Conservation (phyloP, 768 basidiomycete species). For the Serendipita indica region DNA sequence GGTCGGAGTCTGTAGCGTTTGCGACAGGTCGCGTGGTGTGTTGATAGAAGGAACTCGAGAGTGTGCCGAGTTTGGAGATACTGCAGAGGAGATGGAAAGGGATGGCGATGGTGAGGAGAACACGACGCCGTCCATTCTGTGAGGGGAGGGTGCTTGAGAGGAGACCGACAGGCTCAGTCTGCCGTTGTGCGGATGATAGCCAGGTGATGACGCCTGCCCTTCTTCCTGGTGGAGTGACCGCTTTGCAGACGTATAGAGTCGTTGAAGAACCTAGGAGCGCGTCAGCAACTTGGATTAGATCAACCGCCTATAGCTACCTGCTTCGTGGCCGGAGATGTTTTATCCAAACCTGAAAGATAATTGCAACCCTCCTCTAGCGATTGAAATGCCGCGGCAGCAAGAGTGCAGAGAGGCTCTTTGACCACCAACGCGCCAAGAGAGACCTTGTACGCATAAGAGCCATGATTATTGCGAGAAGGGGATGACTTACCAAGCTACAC, state of each 20-base stretch:
- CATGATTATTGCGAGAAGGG: not conserved
- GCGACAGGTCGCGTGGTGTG: too few relatives aligned
- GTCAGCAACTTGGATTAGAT: not conserved
- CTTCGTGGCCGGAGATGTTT: not conserved
- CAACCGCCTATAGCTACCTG: not conserved
- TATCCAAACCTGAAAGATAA: not conserved
- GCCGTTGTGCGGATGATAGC: too few relatives aligned
- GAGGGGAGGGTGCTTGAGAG: too few relatives aligned
- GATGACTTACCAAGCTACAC: not conserved
- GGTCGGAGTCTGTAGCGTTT: not conserved
- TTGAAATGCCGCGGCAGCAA: not conserved
- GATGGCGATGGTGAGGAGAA: not conserved
- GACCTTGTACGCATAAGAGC: not conserved
- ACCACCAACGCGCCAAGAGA: not conserved
- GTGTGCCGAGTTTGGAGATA: not conserved
- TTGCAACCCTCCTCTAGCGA: not conserved
- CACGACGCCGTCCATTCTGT: not conserved
- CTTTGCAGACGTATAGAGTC: not conserved
- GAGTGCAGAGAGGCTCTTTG: not conserved
- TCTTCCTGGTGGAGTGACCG: not conserved
- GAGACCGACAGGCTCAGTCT: not conserved
- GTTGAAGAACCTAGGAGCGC: not conserved
- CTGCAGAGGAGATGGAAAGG: not conserved
- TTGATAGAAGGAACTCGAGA: not conserved
- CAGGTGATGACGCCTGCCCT: not conserved